phyloP scores from a whole-genome alignment of 345 rosid genomes.

The Mangifera indica region DNA sequence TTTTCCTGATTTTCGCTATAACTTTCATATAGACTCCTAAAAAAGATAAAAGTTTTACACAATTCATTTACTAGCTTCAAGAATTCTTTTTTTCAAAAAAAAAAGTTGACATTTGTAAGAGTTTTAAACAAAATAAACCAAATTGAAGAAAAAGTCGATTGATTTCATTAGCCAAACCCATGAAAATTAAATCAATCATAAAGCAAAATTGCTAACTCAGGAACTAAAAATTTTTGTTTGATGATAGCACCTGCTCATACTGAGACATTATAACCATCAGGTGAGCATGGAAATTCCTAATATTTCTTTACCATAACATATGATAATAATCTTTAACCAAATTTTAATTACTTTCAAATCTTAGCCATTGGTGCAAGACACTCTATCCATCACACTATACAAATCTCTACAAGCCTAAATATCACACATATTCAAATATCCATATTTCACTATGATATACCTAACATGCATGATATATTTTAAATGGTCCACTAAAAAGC shows the following conservation, averaged over 20 bases:
- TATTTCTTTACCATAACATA: too few relatives aligned
- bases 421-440: neutral
- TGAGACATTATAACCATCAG: too few relatives aligned
- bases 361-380: neutral
- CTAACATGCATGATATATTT: neutral
- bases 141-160: neutral
- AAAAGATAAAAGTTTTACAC: conserved; percentile 19
- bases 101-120: neutral
- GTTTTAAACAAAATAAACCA: neutral
- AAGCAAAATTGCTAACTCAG: too few relatives aligned
- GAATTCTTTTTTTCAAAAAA: conserved; percentile 14
- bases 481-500: conserved; percentile 23
- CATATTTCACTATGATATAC: neutral
- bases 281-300: too few relatives aligned
- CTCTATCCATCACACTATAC: neutral
- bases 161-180: too few relatives aligned
- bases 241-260: too few relatives aligned
- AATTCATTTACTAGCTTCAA: conserved; percentile 1
- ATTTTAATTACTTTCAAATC: too few relatives aligned
- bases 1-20: conserved; percentile 66
- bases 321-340: too few relatives aligned
- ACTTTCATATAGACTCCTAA: conserved; percentile 64
- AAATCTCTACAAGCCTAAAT: neutral
- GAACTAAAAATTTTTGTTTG: too few relatives aligned
- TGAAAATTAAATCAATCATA: too few relatives aligned